Base-by-base conservation (phyloP, 257 asterid genomes). In the Ocimum tenuiflorum region DNA sequence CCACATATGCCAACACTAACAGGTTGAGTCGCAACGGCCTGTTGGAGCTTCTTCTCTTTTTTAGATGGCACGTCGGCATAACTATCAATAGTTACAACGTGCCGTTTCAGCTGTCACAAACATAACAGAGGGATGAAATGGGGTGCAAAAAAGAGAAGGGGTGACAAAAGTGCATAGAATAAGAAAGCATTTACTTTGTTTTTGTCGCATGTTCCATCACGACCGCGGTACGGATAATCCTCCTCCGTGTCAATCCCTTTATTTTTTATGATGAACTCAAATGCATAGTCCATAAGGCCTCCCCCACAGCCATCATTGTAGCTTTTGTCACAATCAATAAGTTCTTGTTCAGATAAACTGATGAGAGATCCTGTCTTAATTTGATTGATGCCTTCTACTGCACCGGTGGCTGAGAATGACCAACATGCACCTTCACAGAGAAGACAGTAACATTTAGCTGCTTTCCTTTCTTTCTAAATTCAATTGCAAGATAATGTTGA, bases 381-480 rank as follows among this genome's bases (percentile, higher is more conserved):
- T 87, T 94, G 63, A 49, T 90, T 94, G 51, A 94, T 80, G 71
- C 99, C 99, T 74, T 94, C 99, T 0, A 90, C 75, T 38, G 99
- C 99, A 3, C 99, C 99, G 0, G 99, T 94, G 11, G 99, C 94
- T 7, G 99, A 88, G 79, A 94, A 94, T 53, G 99, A 82, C 99
- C 99, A 94, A 59, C 99, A 94, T 7, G 96, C 97, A 56, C 96
- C 97, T 94, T 60, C 73, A 79, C 51, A 46, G 68, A 9, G 15
- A 27, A 74, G 23, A 8, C 56, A 14, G 7, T 59, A 22, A 57
- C 63, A 60, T 17, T 39, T 12, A n/a, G 23, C 33, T 15, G 4
- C 38, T 36, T 20, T 12, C 58, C 19, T 13, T 27, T 27, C 31
- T n/a, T n/a, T n/a, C n/a, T n/a, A n/a, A n/a, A n/a, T n/a, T n/a